phyloP scores from a whole-genome alignment of 2,329 filamentous ascomycete species.

The Amesomyces nigricolor region DNA sequence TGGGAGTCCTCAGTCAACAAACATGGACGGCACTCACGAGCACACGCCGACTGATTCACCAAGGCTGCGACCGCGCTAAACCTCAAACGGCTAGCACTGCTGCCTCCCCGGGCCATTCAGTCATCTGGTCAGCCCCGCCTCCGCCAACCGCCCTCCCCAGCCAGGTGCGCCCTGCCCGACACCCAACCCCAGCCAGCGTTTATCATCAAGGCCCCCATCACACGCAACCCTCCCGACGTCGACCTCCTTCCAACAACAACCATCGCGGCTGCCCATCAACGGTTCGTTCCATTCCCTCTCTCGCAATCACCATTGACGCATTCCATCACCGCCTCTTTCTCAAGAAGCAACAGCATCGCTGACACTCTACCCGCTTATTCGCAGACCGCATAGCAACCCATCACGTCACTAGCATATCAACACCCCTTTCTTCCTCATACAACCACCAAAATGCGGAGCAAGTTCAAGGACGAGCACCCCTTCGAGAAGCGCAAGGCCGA shows the following conservation, averaged over 20 bases:
- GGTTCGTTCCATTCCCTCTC: constrained; percentile 2
- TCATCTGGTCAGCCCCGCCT: constrained; percentile 27
- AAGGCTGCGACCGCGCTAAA: constrained; percentile 11
- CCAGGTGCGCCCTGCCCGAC: constrained; percentile 10
- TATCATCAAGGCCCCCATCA: constrained; percentile 24
- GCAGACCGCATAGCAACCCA: constrained; percentile 1
- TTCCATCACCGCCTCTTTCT: background rate
- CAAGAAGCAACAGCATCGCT: background rate
- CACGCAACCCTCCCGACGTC: constrained; percentile 16
- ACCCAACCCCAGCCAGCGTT: constrained; percentile 10
- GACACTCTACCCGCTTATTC: background rate
- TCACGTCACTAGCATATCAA: constrained; percentile 8
- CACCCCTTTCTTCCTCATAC: constrained; percentile 17
- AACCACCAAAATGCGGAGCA: constrained; percentile 78
- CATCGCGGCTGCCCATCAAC: background rate
- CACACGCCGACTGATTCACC: constrained; percentile 25
- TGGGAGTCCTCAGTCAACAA: constrained; percentile 1
- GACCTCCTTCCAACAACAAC: constrained; percentile 23
- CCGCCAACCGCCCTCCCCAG: constrained; percentile 5
- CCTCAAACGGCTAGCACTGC: constrained; percentile 7
- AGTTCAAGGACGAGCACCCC: constrained; percentile 99
- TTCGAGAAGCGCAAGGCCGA: constrained; percentile 99
- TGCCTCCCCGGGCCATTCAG: constrained; percentile 17
- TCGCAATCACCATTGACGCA: background rate
- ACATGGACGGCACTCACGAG: constrained; percentile 21